Evolutionary conservation across 169 alveolate species (phyloP).

Genomic region (Cardiosporidium cionae): DNA sequence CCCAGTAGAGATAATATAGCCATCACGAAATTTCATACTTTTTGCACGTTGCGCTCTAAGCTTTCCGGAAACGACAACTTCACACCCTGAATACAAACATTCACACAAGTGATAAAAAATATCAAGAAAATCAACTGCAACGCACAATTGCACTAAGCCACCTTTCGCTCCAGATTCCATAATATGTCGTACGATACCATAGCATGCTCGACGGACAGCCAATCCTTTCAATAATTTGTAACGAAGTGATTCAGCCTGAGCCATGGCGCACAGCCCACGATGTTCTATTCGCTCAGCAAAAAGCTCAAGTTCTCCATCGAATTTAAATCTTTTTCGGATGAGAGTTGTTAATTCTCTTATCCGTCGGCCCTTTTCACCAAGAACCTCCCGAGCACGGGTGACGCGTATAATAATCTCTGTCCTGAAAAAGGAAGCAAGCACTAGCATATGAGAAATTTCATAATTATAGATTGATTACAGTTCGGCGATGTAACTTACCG

Average conservation of each 20-base stretch:
- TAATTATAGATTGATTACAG: too few species aligned
- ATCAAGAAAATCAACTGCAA: not conserved
- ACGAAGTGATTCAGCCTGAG: conserved; percentile 97
- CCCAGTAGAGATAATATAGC: conserved; percentile 97
- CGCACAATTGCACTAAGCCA: not conserved
- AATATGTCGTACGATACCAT: conserved; percentile 90
- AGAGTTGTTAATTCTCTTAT: conserved; percentile 93
- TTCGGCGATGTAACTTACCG: conserved; percentile 22
- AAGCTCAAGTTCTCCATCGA: conserved; percentile 87
- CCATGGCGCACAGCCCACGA: conserved; percentile 97
- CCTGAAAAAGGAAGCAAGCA: too few species aligned
- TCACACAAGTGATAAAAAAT: not conserved
- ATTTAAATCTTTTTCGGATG: conserved; percentile 96
- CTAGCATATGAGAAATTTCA: not conserved
- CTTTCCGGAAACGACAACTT: conserved; percentile 98
- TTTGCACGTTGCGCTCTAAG: conserved; percentile 99
- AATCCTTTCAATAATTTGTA: conserved; percentile 93
- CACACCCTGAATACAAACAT: conserved; percentile 74
- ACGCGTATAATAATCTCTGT: conserved; percentile 95
- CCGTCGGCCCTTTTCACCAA: conserved; percentile 94
- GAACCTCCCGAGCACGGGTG: conserved; percentile 92
- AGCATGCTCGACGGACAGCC: conserved; percentile 98
- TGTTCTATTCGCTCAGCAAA: conserved; percentile 90
- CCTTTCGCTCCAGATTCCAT: conserved; percentile 97
- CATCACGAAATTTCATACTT: conserved; percentile 88